Evolutionary conservation across 1,284 basidiomycete genomes (phyloP).

Genomic region (Peniophora sp.): DNA sequence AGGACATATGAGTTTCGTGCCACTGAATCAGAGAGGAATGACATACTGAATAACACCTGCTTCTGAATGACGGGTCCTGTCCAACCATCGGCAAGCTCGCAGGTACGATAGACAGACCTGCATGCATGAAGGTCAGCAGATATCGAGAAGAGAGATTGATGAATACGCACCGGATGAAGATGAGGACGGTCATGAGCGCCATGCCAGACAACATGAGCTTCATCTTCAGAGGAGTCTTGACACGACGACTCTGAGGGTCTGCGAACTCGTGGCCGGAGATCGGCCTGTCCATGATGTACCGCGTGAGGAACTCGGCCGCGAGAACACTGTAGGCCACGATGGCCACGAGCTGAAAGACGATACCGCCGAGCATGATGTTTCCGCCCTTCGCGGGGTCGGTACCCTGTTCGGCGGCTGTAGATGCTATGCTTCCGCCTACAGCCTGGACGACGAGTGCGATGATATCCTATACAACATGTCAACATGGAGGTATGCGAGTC

Average conservation of each 20-base stretch:
- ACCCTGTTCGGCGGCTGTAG: not conserved
- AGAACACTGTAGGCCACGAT: slow-evolving; percentile 34
- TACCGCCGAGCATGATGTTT: slow-evolving; percentile 31
- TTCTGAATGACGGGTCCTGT: slow-evolving; percentile 43
- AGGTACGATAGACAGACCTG: slow-evolving; percentile 35
- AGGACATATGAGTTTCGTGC: too few species aligned
- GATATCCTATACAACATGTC: slow-evolving; percentile 19
- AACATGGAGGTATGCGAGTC: slow-evolving; percentile 24
- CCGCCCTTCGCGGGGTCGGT: slow-evolving; percentile 16
- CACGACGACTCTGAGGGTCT: slow-evolving; percentile 4
- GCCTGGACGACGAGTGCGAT: slow-evolving; percentile 31
- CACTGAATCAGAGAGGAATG: too few species aligned
- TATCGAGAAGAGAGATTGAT: slow-evolving; percentile 3
- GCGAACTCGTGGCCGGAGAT: not conserved
- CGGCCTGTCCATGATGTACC: slow-evolving; percentile 33
- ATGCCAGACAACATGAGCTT: slow-evolving; percentile 29
- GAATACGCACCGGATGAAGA: slow-evolving; percentile 31
- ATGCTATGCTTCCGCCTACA: slow-evolving; percentile 25
- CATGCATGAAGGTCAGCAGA: not conserved
- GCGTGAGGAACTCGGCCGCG: slow-evolving; percentile 38
- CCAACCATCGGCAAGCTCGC: slow-evolving; percentile 51
- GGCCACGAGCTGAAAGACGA: slow-evolving; percentile 22
- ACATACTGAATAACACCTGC: slow-evolving; percentile 46
- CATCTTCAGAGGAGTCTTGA: slow-evolving; percentile 18
- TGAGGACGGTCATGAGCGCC: slow-evolving; percentile 27